Conservation (phyloP, 1,284 basidiomycete genomes). For the Salmacisia buchloeana region DNA sequence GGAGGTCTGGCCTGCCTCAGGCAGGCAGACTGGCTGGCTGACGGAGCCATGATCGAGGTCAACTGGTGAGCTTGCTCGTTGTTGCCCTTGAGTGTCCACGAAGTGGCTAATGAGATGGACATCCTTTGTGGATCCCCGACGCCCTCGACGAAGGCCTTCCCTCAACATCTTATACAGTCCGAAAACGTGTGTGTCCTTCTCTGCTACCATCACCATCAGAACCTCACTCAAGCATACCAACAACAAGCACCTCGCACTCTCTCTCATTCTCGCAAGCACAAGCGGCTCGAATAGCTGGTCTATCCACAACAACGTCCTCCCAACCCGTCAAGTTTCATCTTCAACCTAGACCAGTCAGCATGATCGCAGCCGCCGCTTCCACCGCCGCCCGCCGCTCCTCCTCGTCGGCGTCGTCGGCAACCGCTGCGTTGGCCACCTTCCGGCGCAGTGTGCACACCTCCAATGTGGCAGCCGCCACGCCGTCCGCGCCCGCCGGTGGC, state of each 20-base stretch:
- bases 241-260: too few relatives aligned
- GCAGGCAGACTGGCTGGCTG: too few relatives aligned
- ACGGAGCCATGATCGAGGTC: too few relatives aligned
- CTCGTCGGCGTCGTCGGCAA: background rate
- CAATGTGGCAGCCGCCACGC: background rate
- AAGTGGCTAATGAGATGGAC: too few relatives aligned
- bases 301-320: too few relatives aligned
- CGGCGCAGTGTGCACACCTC: slow-evolving; percentile 5
- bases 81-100: too few relatives aligned
- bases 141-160: too few relatives aligned
- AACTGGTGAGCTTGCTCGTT: too few relatives aligned
- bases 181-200: too few relatives aligned
- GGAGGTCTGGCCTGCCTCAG: too few relatives aligned
- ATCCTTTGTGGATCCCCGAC: too few relatives aligned
- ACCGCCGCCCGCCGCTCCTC: slow-evolving; percentile 2
- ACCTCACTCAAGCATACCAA: background rate
- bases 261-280: background rate
- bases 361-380: background rate
- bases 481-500: background rate
- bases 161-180: too few relatives aligned
- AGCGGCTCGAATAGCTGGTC: background rate
- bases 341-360: background rate
- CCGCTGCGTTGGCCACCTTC: background rate
- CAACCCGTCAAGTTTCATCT: background rate
- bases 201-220: background rate